Evolutionary conservation across 257 asterid genomes (phyloP).

Genomic region (Capsicum rhomboideum): DNA sequence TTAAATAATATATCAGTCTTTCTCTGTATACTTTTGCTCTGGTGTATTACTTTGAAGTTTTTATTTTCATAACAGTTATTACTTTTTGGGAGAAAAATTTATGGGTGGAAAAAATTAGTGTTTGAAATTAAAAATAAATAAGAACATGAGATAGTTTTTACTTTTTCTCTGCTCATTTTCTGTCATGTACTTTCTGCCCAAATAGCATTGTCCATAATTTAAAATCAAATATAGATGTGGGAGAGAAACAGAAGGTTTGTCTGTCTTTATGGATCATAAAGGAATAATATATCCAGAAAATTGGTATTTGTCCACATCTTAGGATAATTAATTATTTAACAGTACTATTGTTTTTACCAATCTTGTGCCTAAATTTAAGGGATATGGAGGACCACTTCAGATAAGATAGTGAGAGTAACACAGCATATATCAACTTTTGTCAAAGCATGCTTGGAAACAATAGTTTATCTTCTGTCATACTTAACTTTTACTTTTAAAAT

Average conservation of each 20-base stretch:
- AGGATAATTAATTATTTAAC: background rate
- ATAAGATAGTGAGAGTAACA: background rate
- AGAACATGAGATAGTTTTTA: background rate
- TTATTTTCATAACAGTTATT: too few species aligned
- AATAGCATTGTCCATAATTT: background rate
- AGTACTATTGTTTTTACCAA: background rate
- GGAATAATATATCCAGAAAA: background rate
- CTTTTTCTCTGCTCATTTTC: background rate
- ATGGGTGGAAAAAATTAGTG: too few species aligned
- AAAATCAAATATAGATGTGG: background rate
- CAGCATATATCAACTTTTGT: background rate
- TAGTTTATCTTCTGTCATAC: background rate
- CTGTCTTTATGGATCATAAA: background rate
- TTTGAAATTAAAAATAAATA: background rate
- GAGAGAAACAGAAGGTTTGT: background rate
- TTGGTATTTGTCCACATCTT: background rate
- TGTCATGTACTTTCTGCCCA: background rate
- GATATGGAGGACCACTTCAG: background rate
- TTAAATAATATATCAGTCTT: too few species aligned
- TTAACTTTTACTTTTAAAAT: background rate
- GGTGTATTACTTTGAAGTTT: too few species aligned
- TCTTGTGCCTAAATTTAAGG: conserved; percentile 7
- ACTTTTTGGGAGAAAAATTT: too few species aligned
- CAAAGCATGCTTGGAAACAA: conserved; percentile 2
- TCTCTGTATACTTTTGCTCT: too few species aligned